Base-by-base conservation (phyloP, 2,329 filamentous ascomycete genomes). In the Phaeomoniella chlamydospora region DNA sequence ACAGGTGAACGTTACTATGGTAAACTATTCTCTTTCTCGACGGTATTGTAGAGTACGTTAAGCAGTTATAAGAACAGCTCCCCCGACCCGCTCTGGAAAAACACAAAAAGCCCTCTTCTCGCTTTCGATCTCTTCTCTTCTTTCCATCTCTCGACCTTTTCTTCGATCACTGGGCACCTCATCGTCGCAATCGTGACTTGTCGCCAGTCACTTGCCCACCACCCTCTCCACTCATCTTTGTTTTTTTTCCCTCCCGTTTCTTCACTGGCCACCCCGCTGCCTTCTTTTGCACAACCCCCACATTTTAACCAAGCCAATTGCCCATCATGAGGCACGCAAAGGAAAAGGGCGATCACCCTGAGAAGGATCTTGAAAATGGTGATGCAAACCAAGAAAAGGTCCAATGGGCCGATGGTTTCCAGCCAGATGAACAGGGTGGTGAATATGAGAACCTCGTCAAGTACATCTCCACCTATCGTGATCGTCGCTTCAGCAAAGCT, bases 381-480 rank as follows among this genome's bases (percentile, higher is more conserved):
- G 46, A 49, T 35, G 39, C 45, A 36, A 49, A 49, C 43, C 39
- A 45, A 34, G 45, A 47, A 39, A 41, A 45, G 43, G 47, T 49
- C 40, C 46, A 44, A 18, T 49, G 47, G 41, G 46, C 46, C 37
- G 46, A 48, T 41, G 46, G 45, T 29, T 49, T 45, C 44, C 44
- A 47, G 38, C 46, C 46, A n/a, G 46, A 49, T 33, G 46, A 48
- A 33, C 44, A 47, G 36, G 46, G 46, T 58, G 74, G 77, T 54
- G 74, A 79, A 56, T 79, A 78, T 58, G 67, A 69, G 45, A 72
- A 73, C 36, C 62, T 79, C 37, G 73, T 77, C 53, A 70, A 74
- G 50, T 79, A 75, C 61, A 78, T 79, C 55, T 74, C 72, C 45
- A 74, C 70, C 51, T 77, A 77, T 58, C 68, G 68, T 48, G 72